Conservation (phyloP, 306 rosid species). For the Mucuna pruriens region DNA sequence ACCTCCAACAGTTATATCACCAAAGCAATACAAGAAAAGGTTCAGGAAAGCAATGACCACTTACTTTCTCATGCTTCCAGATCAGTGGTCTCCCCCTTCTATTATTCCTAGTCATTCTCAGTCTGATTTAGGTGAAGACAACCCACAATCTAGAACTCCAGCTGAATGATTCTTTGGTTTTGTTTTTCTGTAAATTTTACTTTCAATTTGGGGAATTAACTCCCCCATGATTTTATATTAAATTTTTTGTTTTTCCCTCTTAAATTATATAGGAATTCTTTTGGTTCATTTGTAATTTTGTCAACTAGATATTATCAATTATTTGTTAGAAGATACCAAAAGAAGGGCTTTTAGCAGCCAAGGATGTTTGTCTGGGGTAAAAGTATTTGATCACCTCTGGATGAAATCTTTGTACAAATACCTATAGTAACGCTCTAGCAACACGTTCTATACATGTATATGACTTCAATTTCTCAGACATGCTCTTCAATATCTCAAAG, state of each 20-base stretch:
- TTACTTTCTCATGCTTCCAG: constrained; percentile 97
- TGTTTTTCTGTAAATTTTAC: constrained; percentile 46
- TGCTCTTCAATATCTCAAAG: constrained; percentile 30
- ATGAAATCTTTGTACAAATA: constrained; percentile 71
- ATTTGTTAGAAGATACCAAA: constrained; percentile 52
- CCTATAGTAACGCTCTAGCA: constrained; percentile 47
- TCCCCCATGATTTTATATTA: constrained; percentile 36
- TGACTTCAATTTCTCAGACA: constrained; percentile 22
- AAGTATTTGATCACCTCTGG: constrained; percentile 70
- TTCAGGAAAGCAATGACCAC: constrained; percentile 98
- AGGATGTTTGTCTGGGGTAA: constrained; percentile 59
- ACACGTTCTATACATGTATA: constrained; percentile 49
- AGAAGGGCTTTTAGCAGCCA: constrained; percentile 58
- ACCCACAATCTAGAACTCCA: constrained; percentile 48
- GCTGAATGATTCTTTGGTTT: constrained; percentile 57
- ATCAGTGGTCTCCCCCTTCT: constrained; percentile 86
- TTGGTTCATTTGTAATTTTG: constrained; percentile 45
- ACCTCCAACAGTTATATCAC: constrained; percentile 92
- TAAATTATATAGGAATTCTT: constrained; percentile 54
- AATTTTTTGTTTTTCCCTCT: constrained; percentile 6
- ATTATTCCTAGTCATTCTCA: constrained; percentile 63
- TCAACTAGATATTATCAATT: constrained; percentile 44
- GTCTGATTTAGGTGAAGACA: constrained; percentile 72
- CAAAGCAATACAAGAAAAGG: constrained; percentile 92
- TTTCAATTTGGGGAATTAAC: constrained; percentile 45